Evolutionary conservation across 805 yeast species (phyloP), one percentile per base, ranked within the genome.

Genomic region (Candida nanaspora): DNA sequence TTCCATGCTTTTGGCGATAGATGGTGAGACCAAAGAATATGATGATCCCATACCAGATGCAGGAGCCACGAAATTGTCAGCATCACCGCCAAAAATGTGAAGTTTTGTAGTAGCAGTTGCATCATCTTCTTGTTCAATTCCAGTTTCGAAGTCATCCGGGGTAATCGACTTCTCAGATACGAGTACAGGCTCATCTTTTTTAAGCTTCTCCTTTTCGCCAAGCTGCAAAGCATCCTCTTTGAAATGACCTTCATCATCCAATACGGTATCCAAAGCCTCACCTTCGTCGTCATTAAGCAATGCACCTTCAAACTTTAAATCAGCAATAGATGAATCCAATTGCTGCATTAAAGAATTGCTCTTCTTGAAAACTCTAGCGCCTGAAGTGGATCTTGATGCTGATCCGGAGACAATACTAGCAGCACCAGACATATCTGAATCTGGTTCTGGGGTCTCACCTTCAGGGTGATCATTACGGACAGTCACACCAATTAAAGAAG

Each of bases 221-320:
- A 50, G 45, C 44, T 59, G 69, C 46, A 66, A 57, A 20, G 70
- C 74, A 37, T 66, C 71, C n/a, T 63, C 64, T 49, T 70, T 77
- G 37, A 78, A 63, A 37, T 70, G 66, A 1, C 84, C 86, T 36
- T 66, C 64, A 11, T 66, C 65, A 49, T 78, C 82, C 51, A 79
- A 57, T 37, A 75, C 64, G 18, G 63, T 58, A 21, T 70, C 79
- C 48, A 78, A 69, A 46, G 69, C 73, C 48, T 70, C 80, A 45
- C 70, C 76, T 45, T 74, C 80, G 41, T 77, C 82, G 38, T 74
- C 81, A 46, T 73, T 74, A 49, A 77, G 55, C 6, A 79, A 59
- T 3, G 81, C 81, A 31, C 80, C 74, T 35, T 76, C 74, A 8
- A 56, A 62, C 16, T 50, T 56, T 25, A 66, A 50, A 16, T 68